Evolutionary conservation across 2,329 filamentous ascomycete species (phyloP).

Genomic region (Microdochium bolleyi): DNA sequence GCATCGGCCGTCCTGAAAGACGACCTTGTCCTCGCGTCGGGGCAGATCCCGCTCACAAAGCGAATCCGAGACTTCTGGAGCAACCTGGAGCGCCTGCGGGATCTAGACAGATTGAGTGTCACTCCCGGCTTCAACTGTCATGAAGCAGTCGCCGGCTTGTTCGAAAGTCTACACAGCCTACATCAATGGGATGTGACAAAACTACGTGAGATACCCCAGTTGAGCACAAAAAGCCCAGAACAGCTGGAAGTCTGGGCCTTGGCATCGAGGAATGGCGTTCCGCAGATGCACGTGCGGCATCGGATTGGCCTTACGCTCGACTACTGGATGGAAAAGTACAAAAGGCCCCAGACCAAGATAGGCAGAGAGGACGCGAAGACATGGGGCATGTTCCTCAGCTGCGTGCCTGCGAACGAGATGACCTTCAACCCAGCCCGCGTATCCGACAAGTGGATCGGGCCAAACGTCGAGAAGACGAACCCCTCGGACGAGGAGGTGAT

Average conservation of each 20-base stretch:
- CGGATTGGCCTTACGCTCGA: constrained; percentile 64
- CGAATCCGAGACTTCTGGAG: constrained; percentile 61
- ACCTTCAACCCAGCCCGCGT: constrained; percentile 57
- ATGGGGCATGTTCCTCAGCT: constrained; percentile 64
- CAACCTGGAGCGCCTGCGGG: constrained; percentile 63
- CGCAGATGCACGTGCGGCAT: constrained; percentile 60
- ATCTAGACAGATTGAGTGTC: constrained; percentile 63
- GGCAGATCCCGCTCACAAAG: constrained; percentile 60
- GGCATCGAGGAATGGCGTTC: constrained; percentile 62
- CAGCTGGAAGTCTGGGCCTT: constrained; percentile 49
- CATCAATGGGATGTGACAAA: constrained; percentile 61
- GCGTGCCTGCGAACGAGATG: constrained; percentile 36
- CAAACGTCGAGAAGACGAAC: constrained; percentile 51
- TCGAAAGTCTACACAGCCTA: constrained; percentile 60
- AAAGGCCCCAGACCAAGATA: constrained; percentile 29
- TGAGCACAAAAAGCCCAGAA: constrained; percentile 36
- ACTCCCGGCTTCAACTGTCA: constrained; percentile 65
- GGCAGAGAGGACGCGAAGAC: constrained; percentile 35
- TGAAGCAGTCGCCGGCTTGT: constrained; percentile 68
- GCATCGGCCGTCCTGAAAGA: constrained; percentile 58
- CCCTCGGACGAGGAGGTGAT: constrained; percentile 34
- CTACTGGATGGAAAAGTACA: constrained; percentile 65
- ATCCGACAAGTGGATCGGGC: constrained; percentile 67
- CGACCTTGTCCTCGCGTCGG: constrained; percentile 52
- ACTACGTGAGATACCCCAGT: constrained; percentile 38